Evolutionary conservation across 306 rosid genomes (phyloP).

Genomic region (Urtica urens): DNA sequence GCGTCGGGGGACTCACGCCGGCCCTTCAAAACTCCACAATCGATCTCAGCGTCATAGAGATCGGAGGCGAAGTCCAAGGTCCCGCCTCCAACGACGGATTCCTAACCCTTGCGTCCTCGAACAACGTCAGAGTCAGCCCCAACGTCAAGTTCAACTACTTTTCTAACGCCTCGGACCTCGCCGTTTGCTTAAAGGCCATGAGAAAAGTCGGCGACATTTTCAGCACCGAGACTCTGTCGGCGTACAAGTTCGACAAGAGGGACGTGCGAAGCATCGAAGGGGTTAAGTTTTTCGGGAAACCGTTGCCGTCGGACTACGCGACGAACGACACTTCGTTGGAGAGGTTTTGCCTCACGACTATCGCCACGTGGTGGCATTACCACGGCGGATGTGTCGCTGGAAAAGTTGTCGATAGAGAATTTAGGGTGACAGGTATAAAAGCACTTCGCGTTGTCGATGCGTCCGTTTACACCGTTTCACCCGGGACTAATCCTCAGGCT

Average conservation of each 20-base stretch:
- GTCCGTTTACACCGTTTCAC: constrained; percentile 9
- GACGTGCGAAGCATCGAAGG: neutral
- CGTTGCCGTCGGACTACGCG: constrained; percentile 2
- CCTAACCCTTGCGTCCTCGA: neutral
- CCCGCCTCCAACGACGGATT: constrained; percentile 2
- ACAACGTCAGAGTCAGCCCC: neutral
- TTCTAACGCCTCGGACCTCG: constrained; percentile 6
- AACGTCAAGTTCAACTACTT: constrained; percentile 10
- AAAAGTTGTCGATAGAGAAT: constrained; percentile 18
- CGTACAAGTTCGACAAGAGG: neutral
- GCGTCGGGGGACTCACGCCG: neutral
- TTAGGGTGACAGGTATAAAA: constrained; percentile 11
- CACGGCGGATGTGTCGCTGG: constrained; percentile 25
- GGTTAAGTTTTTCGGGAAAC: neutral
- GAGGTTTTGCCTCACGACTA: constrained; percentile 2
- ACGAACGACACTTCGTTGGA: constrained; percentile 1
- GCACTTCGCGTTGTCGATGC: constrained; percentile 16
- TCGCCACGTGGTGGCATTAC: constrained; percentile 22
- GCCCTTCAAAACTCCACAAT: neutral
- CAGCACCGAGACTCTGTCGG: neutral
- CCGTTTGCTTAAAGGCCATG: neutral
- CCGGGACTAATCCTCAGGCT: constrained; percentile 29
- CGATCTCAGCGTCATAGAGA: neutral
- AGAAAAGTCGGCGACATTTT: constrained; percentile 1
- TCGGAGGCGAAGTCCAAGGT: neutral